Evolutionary conservation across 805 yeast genomes (phyloP).

Genomic region (Suhomyces emberorum): DNA sequence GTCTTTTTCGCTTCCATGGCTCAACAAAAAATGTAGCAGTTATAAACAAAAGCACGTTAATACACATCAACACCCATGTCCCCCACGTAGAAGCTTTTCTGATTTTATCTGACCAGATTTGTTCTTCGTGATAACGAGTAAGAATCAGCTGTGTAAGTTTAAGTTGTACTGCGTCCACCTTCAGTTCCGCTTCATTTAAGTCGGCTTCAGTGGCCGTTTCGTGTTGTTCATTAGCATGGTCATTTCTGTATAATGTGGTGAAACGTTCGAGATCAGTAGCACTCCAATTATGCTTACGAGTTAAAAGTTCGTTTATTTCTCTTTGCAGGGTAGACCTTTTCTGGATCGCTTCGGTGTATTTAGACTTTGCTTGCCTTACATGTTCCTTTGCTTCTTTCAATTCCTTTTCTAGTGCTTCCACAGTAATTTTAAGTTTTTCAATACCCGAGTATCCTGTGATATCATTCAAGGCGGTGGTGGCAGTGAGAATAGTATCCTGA

Average conservation of each 20-base stretch:
- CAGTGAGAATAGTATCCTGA: slow-evolving; percentile 55
- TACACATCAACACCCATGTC: slow-evolving; percentile 83
- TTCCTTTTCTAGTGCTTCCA: slow-evolving; percentile 53
- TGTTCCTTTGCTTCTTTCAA: slow-evolving; percentile 46
- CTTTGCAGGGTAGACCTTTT: slow-evolving; percentile 69
- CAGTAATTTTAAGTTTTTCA: slow-evolving; percentile 62
- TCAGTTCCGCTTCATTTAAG: slow-evolving; percentile 53
- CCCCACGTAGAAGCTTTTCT: slow-evolving; percentile 96
- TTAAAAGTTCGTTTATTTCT: slow-evolving; percentile 81
- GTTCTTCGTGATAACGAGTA: slow-evolving; percentile 93
- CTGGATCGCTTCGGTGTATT: slow-evolving; percentile 59
- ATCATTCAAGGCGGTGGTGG: slow-evolving; percentile 74
- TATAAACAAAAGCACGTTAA: slow-evolving; percentile 73
- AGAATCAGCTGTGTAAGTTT: slow-evolving; percentile 72
- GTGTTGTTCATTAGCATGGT: slow-evolving; percentile 64
- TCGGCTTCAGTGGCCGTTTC: slow-evolving; percentile 50
- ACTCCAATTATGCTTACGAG: slow-evolving; percentile 81
- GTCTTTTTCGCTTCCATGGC: slow-evolving; percentile 85
- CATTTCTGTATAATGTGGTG: slow-evolving; percentile 75
- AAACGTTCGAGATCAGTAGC: slow-evolving; percentile 77
- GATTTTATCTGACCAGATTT: slow-evolving; percentile 96
- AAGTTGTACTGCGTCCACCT: slow-evolving; percentile 67
- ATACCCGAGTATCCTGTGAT: slow-evolving; percentile 88
- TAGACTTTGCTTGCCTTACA: slow-evolving; percentile 47
- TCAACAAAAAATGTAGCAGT: slow-evolving; percentile 85